Percentiles rank a stretch among this genome's conserved stretches.
These are phyloP conservation scores for Russula olivacea DNA, from an alignment of 768 basidiomycete genomes.

Conservation along the genomic window DNA sequence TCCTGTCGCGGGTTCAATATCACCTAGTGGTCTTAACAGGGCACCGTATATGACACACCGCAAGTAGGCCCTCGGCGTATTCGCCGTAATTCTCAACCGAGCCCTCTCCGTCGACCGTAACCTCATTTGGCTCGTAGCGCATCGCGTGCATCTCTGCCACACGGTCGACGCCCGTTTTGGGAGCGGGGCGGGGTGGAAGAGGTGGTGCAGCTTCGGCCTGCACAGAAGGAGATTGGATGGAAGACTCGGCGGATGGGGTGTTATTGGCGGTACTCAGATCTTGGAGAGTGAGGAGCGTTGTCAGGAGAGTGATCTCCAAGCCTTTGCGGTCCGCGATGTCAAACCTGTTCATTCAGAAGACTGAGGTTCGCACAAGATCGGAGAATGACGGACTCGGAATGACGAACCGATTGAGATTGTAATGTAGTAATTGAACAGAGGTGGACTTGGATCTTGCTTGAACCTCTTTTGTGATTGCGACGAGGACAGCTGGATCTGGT, in stretches of 20 bases:
- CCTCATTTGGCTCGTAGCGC: conserved; percentile 68
- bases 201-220: conserved; percentile 31
- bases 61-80: conserved; percentile 57
- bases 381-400: neutral
- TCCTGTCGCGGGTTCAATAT: conserved; percentile 41
- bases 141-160: conserved; percentile 67
- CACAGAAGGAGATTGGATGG: neutral
- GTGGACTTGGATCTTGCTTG: conserved; percentile 57
- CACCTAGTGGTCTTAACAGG: neutral
- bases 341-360: conserved; percentile 43
- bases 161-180: conserved; percentile 59
- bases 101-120: conserved; percentile 64
- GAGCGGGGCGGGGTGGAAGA: conserved; percentile 55
- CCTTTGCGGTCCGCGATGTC: conserved; percentile 83
- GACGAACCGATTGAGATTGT: conserved; percentile 67
- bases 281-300: conserved; percentile 69
- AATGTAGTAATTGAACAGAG: conserved; percentile 74
- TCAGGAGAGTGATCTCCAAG: conserved; percentile 74
- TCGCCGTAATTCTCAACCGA: conserved; percentile 58
- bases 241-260: conserved; percentile 22
- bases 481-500: conserved; percentile 81
- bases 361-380: neutral
- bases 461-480: conserved; percentile 75
- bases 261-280: conserved; percentile 59
- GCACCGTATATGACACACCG: conserved; percentile 37